A percentile compares a stretch with the other conserved stretches of the same genome.
Conservation (phyloP, 2,329 filamentous ascomycete species). For the Colletotrichum incanum region DNA sequence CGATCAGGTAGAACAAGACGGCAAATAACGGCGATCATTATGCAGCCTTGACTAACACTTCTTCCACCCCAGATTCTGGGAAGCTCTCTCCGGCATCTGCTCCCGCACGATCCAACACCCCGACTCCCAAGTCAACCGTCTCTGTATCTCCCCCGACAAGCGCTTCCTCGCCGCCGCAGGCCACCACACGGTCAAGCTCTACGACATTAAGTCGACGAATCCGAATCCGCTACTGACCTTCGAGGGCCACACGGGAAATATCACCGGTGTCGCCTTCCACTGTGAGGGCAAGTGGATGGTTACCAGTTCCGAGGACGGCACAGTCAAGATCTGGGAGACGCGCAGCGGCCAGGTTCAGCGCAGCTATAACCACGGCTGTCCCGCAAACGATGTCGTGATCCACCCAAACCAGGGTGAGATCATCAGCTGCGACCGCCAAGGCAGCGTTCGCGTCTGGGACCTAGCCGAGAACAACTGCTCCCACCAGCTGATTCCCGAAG, state of each 20-base stretch:
- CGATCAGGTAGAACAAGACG: constrained; percentile 64
- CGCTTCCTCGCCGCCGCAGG: constrained; percentile 89
- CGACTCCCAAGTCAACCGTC: constrained; percentile 97
- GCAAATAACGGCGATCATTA: not conserved
- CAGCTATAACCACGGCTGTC: constrained; percentile 90
- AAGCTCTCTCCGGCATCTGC: constrained; percentile 97
- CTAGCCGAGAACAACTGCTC: constrained; percentile 97
- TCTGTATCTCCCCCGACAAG: constrained; percentile 99
- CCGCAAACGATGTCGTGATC: constrained; percentile 99
- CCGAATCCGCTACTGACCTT: constrained; percentile 94
- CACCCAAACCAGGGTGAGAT: constrained; percentile 99
- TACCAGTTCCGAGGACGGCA: constrained; percentile 95
- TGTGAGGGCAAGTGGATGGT: constrained; percentile 99
- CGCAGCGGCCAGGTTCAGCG: constrained; percentile 88
- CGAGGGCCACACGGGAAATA: constrained; percentile 95
- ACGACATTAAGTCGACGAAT: constrained; percentile 99
- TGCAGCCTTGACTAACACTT: not conserved
- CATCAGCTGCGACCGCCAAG: constrained; percentile 94
- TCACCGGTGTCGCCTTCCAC: constrained; percentile 97
- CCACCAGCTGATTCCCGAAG: constrained; percentile 95
- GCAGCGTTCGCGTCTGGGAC: constrained; percentile 96
- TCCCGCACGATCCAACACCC: constrained; percentile 98
- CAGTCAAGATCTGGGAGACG: constrained; percentile 98
- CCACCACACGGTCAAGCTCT: constrained; percentile 92
- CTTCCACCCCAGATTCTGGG: constrained; percentile 84